Base-by-base conservation (phyloP, 176 grass and related monocot species). In the Avena atlantica region DNA sequence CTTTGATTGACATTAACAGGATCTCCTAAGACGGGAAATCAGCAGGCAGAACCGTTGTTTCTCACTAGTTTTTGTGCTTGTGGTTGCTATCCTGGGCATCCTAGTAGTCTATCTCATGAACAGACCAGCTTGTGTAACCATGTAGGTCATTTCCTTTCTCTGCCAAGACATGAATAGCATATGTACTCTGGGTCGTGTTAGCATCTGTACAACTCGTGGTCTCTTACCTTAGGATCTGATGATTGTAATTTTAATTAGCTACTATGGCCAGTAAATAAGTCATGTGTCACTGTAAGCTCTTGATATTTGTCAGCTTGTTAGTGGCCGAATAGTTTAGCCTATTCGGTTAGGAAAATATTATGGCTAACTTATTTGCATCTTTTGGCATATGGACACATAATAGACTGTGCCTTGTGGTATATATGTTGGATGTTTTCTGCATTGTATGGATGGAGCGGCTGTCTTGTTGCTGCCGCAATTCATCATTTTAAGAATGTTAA, bases 81-180 rank as follows among this genome's bases (percentile, higher is more conserved):
- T 92, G 67, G 79, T 93, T 56, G 91, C 95, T 69, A 81, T 92
- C 82, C 49, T 98, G 77, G 95, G 95, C 76, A 83, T 98, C 88
- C 61, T 98, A 68, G 52, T 98, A 81, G 93, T 91, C 51, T 92
- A 91, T 66, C 45, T 95, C 51, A 78, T 98, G 52, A 95, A 92
- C 81, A 93, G 87, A 92, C 95, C 77, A 98, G 63, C 21, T 11
- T 78, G 67, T 73, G 31, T 84, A 62, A 37, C 47, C 31, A 69
- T 75, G 78, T 80, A 58, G 73, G 50, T 66, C 67, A 67, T 78
- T 80, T 58, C 42, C 15, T 24, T 69, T 79, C 70, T 81, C 70
- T 74, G 47, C 31, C n/a, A 44, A 71, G 78, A 81, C 80, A 15
- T 84, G 19, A 74, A 81, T 58, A 74, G 20, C 14, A 9, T 86